Base-by-base conservation (phyloP, 805 yeast genomes). In the Saturnispora diversa region DNA sequence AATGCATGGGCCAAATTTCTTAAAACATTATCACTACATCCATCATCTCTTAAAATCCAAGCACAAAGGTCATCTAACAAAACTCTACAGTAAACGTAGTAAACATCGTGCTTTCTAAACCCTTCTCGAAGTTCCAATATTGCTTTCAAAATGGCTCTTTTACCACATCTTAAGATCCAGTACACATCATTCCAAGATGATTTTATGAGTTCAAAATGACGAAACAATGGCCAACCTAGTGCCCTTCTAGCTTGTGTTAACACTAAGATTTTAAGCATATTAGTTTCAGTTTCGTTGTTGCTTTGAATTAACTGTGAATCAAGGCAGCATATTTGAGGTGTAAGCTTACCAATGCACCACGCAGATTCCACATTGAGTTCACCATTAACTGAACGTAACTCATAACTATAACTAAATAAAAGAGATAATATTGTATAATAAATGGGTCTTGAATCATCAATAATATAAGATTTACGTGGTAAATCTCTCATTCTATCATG, bases 261-360 rank as follows among this genome's bases (percentile, higher is more conserved):
- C 6, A 82, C 66, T 0, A 79, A 53, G 0, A 78, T 74, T 37
- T 64, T 65, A 27, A 90, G 65, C 23, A 73, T 53, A 42, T 50
- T 51, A 3, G 35, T 52, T 39, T 59, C 65, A 7, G 62, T 55
- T 17, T 45, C 31, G 37, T 62, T 61, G 22, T 57, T 56, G 9
- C 62, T 52, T 43, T 54, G 58, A 12, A 71, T 55, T 21, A 82
- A 48, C 48, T 71, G 75, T 12, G 74, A 62, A 56, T 87, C 97
- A 24, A 92, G 62, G 48, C 70, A 77, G 6, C 87, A 58, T 28
- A 90, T 60, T 51, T 85, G 92, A 1, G 97, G 95, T 0, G 78
- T 64, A 17, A 92, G 51, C 50, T 82, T 87, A 1, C 98, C 98
- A 4, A 92, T 72, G 0, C 90, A 79, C 98, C 98, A 92, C 0